Evolutionary conservation across 1,139 yeast genomes (phyloP).

Genomic region (Nakaseomyces bracarensis): DNA sequence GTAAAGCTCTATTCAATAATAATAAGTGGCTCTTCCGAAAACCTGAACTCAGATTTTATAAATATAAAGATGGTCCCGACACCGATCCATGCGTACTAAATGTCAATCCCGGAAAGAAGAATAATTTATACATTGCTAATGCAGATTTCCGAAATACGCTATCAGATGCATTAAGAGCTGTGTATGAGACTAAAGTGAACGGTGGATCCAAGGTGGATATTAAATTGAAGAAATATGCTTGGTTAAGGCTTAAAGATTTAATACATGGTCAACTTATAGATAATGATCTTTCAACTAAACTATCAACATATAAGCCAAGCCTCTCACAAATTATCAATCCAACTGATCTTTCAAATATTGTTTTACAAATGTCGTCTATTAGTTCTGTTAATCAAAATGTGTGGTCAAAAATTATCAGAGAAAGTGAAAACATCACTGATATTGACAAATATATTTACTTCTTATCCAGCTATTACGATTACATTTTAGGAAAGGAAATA

Average conservation of each 20-base stretch:
- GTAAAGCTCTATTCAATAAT: slow-evolving; percentile 8
- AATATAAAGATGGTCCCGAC: slow-evolving; percentile 13
- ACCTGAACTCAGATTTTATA: slow-evolving; percentile 16
- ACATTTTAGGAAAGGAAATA: slow-evolving; percentile 22
- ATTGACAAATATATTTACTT: slow-evolving; percentile 17
- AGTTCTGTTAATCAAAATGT: slow-evolving; percentile 10
- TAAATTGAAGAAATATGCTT: slow-evolving; percentile 14
- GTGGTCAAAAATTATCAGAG: slow-evolving; percentile 13
- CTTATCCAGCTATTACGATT: slow-evolving; percentile 15
- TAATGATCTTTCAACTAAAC: slow-evolving; percentile 7
- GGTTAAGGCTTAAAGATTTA: slow-evolving; percentile 23
- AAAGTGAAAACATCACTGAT: slow-evolving; percentile 6
- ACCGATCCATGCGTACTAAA: slow-evolving; percentile 9
- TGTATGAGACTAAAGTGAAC: slow-evolving; percentile 17
- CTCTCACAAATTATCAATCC: slow-evolving; percentile 17
- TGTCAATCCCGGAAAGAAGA: slow-evolving; percentile 7
- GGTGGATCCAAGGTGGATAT: slow-evolving; percentile 10
- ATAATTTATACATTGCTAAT: slow-evolving; percentile 13
- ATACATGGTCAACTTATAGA: slow-evolving; percentile 19
- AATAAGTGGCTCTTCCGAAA: slow-evolving; percentile 16
- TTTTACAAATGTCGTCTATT: slow-evolving; percentile 16
- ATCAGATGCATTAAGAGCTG: slow-evolving; percentile 14
- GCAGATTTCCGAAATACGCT: slow-evolving; percentile 13
- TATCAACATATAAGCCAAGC: slow-evolving; percentile 9
- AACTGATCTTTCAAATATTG: slow-evolving; percentile 13